Evolutionary conservation across 179 eudicot species (phyloP).

Genomic region (Silene coronaria): DNA sequence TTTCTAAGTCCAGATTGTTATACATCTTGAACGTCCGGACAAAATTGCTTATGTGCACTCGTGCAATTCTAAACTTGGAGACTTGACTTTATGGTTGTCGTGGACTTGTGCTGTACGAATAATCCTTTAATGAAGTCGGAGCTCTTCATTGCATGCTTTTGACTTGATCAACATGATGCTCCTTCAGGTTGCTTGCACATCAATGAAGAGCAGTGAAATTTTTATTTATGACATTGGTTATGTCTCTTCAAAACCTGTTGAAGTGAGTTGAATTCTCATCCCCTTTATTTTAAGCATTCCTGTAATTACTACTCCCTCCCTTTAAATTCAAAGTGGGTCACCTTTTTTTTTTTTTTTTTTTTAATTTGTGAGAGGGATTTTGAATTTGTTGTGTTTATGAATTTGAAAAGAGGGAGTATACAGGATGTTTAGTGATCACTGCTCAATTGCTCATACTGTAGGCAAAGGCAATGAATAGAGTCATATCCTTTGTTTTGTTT

Average conservation of each 20-base stretch:
- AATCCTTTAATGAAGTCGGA: neutral
- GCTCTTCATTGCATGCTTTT: constrained; percentile 1
- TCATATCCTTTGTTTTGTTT: neutral
- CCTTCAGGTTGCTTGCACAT: constrained; percentile 76
- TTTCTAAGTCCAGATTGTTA: no score
- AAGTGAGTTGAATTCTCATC: constrained; percentile 40
- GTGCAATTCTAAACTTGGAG: no score
- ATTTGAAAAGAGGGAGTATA: neutral
- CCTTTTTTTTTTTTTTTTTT: no score
- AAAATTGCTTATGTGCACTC: no score
- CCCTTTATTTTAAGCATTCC: neutral
- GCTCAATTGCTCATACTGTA: constrained; percentile 1
- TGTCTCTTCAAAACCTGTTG: constrained; percentile 64
- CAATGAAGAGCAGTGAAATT: constrained; percentile 51
- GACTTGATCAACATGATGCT: constrained; percentile 12
- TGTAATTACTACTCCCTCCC: no score
- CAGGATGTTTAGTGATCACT: neutral
- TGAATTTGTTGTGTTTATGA: no score
- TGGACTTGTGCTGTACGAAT: neutral
- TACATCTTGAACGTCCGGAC: no score
- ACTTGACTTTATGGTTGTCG: neutral
- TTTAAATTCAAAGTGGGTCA: no score
- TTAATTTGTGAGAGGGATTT: no score
- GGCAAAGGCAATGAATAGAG: neutral
- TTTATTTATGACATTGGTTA: constrained; percentile 74